These are phyloP conservation scores for Oryza officinalis DNA, from an alignment of 176 grass and related monocot genomes.

Conservation along the genomic window DNA sequence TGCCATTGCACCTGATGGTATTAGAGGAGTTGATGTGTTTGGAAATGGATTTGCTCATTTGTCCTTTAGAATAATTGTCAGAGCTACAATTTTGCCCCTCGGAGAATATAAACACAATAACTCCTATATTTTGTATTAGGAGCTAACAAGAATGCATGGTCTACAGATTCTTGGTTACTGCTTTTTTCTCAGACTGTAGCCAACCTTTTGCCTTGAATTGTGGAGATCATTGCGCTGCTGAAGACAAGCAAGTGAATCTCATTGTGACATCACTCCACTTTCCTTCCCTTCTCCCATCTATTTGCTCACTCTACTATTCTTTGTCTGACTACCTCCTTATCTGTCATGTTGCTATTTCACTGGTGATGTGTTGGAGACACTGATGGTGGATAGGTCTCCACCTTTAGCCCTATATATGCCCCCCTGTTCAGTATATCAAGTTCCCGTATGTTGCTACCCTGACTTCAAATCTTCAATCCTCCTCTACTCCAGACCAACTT, in stretches of 20 bases:
- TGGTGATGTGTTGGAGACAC: background rate
- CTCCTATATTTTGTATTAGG: background rate
- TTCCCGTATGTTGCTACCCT: too few relatives aligned
- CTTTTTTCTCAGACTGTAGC: background rate
- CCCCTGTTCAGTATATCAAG: too few relatives aligned
- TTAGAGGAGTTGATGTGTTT: background rate
- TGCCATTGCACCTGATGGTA: background rate
- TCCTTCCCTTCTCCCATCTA: background rate
- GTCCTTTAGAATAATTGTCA: background rate
- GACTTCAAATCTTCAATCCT: too few relatives aligned
- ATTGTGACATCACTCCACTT: background rate
- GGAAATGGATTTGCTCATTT: background rate
- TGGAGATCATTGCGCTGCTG: background rate
- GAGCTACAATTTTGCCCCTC: background rate
- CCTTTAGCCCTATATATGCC: too few relatives aligned
- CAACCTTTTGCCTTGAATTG: background rate
- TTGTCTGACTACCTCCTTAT: background rate
- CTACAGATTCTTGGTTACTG: background rate
- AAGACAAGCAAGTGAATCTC: background rate
- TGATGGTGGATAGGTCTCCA: too few relatives aligned
- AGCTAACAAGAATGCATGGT: background rate
- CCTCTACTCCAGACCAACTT: too few relatives aligned
- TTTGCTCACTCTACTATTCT: background rate
- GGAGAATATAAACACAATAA: background rate
- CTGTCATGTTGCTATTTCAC: background rate